phyloP scores from a whole-genome alignment of 805 yeast species.

The Wilhelminamyces savonicus region DNA sequence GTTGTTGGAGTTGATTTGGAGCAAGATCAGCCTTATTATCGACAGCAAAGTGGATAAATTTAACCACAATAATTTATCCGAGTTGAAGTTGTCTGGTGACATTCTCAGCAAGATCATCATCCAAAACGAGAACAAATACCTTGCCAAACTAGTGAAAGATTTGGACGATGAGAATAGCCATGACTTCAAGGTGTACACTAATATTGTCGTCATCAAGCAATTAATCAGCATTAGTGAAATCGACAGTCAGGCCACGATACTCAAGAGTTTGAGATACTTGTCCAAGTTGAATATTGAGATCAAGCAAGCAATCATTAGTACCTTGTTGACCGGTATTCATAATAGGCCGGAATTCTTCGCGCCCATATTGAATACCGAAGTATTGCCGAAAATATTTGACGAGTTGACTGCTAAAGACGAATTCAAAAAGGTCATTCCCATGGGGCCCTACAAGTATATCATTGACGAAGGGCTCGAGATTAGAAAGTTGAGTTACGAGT shows the following conservation, averaged over 20 bases:
- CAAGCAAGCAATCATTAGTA: slow-evolving; percentile 54
- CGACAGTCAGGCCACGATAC: too few relatives aligned
- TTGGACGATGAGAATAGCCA: slow-evolving; percentile 5
- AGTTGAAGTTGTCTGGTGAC: slow-evolving; percentile 31
- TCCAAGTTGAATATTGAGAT: slow-evolving; percentile 42
- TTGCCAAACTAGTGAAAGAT: slow-evolving; percentile 9
- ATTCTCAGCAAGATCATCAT: slow-evolving; percentile 22
- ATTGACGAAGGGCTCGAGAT: slow-evolving; percentile 73
- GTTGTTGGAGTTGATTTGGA: slow-evolving; percentile 17
- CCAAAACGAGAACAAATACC: slow-evolving; percentile 3
- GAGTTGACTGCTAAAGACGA: slow-evolving; percentile 52
- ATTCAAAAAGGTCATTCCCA: slow-evolving; percentile 59
- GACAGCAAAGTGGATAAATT: slow-evolving; percentile 8
- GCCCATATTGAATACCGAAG: slow-evolving; percentile 33
- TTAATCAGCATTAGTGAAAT: too few relatives aligned
- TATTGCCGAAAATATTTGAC: slow-evolving; percentile 45
- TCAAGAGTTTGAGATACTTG: too few relatives aligned
- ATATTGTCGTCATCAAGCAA: slow-evolving; percentile 28
- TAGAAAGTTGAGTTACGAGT: slow-evolving; percentile 67
- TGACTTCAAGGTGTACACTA: slow-evolving; percentile 18
- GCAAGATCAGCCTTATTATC: slow-evolving; percentile 13
- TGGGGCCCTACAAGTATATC: slow-evolving; percentile 84
- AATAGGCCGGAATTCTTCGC: slow-evolving; percentile 44
- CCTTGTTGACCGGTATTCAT: slow-evolving; percentile 54
- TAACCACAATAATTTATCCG: slow-evolving; percentile 10